A percentile compares a stretch with the other conserved stretches of the same genome.
Evolutionary conservation across 2,329 filamentous ascomycete species (phyloP).

Genomic region (Paecilomyces sp.): DNA sequence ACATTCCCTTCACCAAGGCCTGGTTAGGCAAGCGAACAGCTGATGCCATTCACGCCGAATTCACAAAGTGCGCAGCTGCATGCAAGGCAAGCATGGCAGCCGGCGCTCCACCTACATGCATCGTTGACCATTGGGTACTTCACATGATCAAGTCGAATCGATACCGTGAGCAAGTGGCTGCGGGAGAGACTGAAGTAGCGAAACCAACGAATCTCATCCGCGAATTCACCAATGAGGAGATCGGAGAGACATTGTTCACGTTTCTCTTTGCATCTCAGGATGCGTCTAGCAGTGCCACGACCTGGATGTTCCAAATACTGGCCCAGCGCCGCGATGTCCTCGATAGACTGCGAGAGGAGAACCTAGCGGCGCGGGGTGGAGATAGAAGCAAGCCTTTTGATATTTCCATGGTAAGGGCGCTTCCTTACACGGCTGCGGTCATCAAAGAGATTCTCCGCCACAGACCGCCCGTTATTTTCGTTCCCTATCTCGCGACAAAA

Average conservation of each 20-base stretch:
- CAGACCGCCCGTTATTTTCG: conserved; percentile 93
- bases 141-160: conserved; percentile 76
- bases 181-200: conserved; percentile 60
- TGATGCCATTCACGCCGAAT: conserved; percentile 84
- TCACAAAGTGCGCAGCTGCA: conserved; percentile 85
- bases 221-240: conserved; percentile 84
- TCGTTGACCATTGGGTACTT: conserved; percentile 92
- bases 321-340: conserved; percentile 87
- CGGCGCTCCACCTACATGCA: conserved; percentile 79
- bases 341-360: conserved; percentile 86
- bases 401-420: conserved; percentile 80
- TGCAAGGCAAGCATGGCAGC: conserved; percentile 86
- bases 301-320: conserved; percentile 91
- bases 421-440: conserved; percentile 85
- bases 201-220: conserved; percentile 80
- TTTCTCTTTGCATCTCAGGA: conserved; percentile 98
- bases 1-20: conserved; percentile 73
- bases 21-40: conserved; percentile 97
- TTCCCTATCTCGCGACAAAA: conserved; percentile 92
- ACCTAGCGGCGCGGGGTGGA: conserved; percentile 67
- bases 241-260: conserved; percentile 87
- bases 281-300: conserved; percentile 85
- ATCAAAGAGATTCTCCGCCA: conserved; percentile 88
- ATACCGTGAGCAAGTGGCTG: conserved; percentile 71
- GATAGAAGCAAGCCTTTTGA: conserved; percentile 62